phyloP scores from a whole-genome alignment of 2,329 filamentous ascomycete genomes.

The Leptoxyphium fumago region DNA sequence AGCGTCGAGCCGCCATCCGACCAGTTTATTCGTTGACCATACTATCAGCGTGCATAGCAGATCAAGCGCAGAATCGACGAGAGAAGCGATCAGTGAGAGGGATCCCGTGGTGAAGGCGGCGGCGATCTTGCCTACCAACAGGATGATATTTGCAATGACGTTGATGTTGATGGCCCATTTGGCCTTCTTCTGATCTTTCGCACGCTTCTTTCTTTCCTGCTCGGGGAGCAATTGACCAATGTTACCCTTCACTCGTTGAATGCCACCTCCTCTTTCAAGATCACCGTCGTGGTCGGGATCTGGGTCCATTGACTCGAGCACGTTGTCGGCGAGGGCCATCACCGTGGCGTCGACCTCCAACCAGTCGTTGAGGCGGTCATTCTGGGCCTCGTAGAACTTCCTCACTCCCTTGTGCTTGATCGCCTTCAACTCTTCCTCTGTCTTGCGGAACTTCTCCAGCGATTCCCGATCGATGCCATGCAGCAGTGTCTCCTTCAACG shows the following conservation, averaged over 20 bases:
- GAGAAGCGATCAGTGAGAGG: slow-evolving; percentile 45
- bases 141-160: slow-evolving; percentile 43
- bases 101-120: slow-evolving; percentile 43
- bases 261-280: slow-evolving; percentile 36
- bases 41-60: slow-evolving; percentile 46
- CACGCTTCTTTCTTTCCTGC: slow-evolving; percentile 35
- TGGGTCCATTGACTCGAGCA: slow-evolving; percentile 46
- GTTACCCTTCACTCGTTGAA: slow-evolving; percentile 34
- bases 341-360: slow-evolving; percentile 44
- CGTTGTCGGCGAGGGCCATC: slow-evolving; percentile 40
- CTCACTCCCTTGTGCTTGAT: slow-evolving; percentile 40
- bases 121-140: slow-evolving; percentile 40
- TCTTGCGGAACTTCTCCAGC: slow-evolving; percentile 37
- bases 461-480: slow-evolving; percentile 31
- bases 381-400: slow-evolving; percentile 40
- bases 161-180: slow-evolving; percentile 47
- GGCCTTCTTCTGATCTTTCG: slow-evolving; percentile 33
- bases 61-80: slow-evolving; percentile 47
- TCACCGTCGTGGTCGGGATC: slow-evolving; percentile 43
- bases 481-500: slow-evolving; percentile 36
- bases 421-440: slow-evolving; percentile 37
- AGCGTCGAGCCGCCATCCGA: slow-evolving; percentile 39
- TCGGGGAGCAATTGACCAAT: slow-evolving; percentile 42
- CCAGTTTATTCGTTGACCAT: slow-evolving; percentile 44
- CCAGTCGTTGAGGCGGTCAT: slow-evolving; percentile 41